phyloP scores from a whole-genome alignment of 352 stramenopile genomes.

The Globisporangium heterothallicum region DNA sequence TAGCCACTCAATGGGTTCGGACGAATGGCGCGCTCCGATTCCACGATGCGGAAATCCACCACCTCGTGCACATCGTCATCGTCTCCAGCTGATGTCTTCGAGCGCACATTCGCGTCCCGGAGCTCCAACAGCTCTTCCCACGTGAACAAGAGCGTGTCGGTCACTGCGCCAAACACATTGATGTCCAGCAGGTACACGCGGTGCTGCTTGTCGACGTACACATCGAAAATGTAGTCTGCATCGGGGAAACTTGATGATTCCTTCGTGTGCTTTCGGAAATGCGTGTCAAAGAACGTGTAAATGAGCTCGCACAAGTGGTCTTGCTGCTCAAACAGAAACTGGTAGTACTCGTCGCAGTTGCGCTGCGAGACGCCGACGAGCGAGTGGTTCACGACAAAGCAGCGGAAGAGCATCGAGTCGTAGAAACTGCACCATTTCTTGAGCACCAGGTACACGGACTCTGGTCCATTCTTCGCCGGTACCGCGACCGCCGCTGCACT shows the following conservation, averaged over 20 bases:
- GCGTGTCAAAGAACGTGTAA: conserved; percentile 49
- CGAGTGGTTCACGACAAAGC: conserved; percentile 82
- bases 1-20: conserved; percentile 71
- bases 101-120: conserved; percentile 16
- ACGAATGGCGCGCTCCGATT: conserved; percentile 53
- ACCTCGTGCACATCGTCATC: conserved; percentile 36
- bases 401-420: conserved; percentile 94
- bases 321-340: conserved; percentile 80
- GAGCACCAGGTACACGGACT: conserved; percentile 77
- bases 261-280: conserved; percentile 32
- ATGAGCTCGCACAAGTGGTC: conserved; percentile 63
- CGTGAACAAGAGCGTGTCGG: conserved; percentile 91
- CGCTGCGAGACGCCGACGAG: conserved; percentile 90
- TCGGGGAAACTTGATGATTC: conserved; percentile 47
- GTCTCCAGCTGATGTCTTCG: conserved; percentile 10
- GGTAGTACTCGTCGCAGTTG: conserved; percentile 89
- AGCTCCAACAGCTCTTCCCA: conserved; percentile 81
- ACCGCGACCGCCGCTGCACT: not conserved
- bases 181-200: conserved; percentile 93
- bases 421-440: conserved; percentile 95
- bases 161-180: conserved; percentile 91
- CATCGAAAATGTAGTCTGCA: conserved; percentile 88
- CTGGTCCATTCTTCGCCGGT: conserved; percentile 7
- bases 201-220: conserved; percentile 93
- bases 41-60: conserved; percentile 78